Percentiles rank a stretch among this genome's conserved stretches.
phyloP scores from a whole-genome alignment of 2,329 filamentous ascomycete genomes.

The Nigrospora osmanthi region DNA sequence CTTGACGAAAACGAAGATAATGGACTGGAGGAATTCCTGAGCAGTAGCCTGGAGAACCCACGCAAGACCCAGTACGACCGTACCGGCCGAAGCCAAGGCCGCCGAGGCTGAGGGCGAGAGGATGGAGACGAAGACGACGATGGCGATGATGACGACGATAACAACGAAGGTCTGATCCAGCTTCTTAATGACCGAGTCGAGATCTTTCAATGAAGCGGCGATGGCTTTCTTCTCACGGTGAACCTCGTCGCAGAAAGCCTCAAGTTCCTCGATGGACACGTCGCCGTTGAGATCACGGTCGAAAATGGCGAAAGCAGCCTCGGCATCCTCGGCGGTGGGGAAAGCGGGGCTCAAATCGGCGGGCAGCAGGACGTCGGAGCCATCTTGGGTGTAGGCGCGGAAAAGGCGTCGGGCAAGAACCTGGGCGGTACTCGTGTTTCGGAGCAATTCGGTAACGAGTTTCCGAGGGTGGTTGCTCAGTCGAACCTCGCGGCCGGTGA shows the following conservation, averaged over 20 bases:
- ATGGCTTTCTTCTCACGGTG: slow-evolving; percentile 93
- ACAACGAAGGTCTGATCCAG: slow-evolving; percentile 85
- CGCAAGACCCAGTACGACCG: slow-evolving; percentile 77
- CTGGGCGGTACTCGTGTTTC: slow-evolving; percentile 66
- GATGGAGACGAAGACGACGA: slow-evolving; percentile 82
- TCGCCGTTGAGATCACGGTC: slow-evolving; percentile 96
- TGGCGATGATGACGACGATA: slow-evolving; percentile 70
- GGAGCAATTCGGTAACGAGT: slow-evolving; percentile 72
- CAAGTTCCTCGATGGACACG: slow-evolving; percentile 90
- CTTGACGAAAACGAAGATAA: slow-evolving; percentile 95
- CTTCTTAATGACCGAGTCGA: slow-evolving; percentile 88
- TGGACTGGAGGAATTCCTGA: slow-evolving; percentile 88
- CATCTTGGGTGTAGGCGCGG: slow-evolving; percentile 71
- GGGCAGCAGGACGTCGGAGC: slow-evolving; percentile 65
- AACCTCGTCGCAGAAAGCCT: slow-evolving; percentile 89
- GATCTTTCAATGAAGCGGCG: slow-evolving; percentile 85
- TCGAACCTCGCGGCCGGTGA: slow-evolving; percentile 68
- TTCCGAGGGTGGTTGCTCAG: slow-evolving; percentile 70
- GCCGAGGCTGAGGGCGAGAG: slow-evolving; percentile 87
- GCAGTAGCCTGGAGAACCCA: slow-evolving; percentile 92
- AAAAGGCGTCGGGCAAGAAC: slow-evolving; percentile 83
- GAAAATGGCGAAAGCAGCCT: slow-evolving; percentile 84
- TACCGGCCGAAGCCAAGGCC: slow-evolving; percentile 83
- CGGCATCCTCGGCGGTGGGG: slow-evolving; percentile 74
- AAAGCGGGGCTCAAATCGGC: slow-evolving; percentile 78